Evolutionary conservation across 352 stramenopile genomes (phyloP), one percentile per base, ranked within the genome.

Genomic region (Globisporangium iwayamae): DNA sequence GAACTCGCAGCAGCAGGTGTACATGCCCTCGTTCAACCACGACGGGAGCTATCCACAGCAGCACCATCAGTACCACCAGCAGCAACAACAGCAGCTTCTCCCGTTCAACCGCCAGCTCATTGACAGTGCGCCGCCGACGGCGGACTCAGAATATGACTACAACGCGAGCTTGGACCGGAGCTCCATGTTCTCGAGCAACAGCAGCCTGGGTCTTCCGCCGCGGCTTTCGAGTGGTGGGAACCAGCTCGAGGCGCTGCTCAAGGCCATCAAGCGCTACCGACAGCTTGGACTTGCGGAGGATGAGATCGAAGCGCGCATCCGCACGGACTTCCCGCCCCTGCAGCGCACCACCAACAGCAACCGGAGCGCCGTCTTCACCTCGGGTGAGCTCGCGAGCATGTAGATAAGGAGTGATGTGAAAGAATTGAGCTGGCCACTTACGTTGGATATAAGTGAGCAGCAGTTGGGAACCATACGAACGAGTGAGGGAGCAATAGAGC

Each of bases 291-390:
- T 89, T 30, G 74, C 70, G 10, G 81, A 92, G 57, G 79, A 83
- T 45, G 79, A 89, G 63, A 88, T 92, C 48, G 83, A 92, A 54
- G 62, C 56, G 14, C 81, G 76, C 54, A 85, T 91, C 64, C 80
- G 79, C 50, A 61, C 76, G 53, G 82, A 91, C 46, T 89, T 91
- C 45, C 82, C 81, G 41, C 78, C 81, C 0, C 68, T 76, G 10
- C 71, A 83, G 28, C 77, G 77, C 56, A 48, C 74, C 20, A 83
- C 73, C 14, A 76, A 70, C 30, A 53, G 56, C 41, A 30, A 54
- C 14, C 20, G 32, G 36, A 43, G 20, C 16, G 39, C 10, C 25
- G 8, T 36, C 25, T 47, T 41, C 50, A 45, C 30, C 41, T 65
- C 64, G 2, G 53, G 56, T 2, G 64, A 61, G 32, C 58, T 70